Percentiles rank a stretch among this genome's conserved stretches.
Conservation (phyloP, 1,139 yeast genomes). For the Scheffersomyces cryptocercus region DNA sequence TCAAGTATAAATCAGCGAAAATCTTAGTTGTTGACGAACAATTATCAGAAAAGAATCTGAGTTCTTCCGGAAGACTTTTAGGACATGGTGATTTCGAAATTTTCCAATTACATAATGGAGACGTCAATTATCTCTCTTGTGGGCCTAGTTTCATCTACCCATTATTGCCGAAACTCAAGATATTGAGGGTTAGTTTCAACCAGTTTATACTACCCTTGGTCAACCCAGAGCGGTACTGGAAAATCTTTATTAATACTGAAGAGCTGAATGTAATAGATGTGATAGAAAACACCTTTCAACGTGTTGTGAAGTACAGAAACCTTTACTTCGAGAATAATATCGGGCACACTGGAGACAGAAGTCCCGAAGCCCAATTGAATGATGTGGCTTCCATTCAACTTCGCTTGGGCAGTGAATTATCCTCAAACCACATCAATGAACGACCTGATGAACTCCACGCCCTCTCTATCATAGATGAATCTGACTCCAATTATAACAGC, state of each 20-base stretch:
- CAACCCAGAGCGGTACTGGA: slow-evolving; percentile 76
- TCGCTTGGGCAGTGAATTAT: background rate
- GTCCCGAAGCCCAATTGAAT: background rate
- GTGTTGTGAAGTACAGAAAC: slow-evolving; percentile 49
- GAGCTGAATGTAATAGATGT: slow-evolving; percentile 30
- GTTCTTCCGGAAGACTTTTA: slow-evolving; percentile 45
- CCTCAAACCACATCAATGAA: slow-evolving; percentile 8
- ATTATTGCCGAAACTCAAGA: slow-evolving; percentile 58
- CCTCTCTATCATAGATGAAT: slow-evolving; percentile 14
- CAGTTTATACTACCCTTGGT: slow-evolving; percentile 66
- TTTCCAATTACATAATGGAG: slow-evolving; percentile 63
- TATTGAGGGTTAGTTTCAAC: slow-evolving; percentile 51
- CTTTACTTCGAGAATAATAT: slow-evolving; percentile 21
- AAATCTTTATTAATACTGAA: slow-evolving; percentile 48
- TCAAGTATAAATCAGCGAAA: slow-evolving; percentile 37
- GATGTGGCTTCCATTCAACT: slow-evolving; percentile 2
- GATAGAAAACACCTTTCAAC: slow-evolving; percentile 40
- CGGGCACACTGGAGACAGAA: background rate
- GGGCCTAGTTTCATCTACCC: slow-evolving; percentile 63
- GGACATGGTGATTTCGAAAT: slow-evolving; percentile 67
- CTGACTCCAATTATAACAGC: slow-evolving; percentile 7
- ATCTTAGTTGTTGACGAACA: slow-evolving; percentile 48
- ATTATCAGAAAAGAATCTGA: slow-evolving; percentile 16
- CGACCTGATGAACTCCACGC: slow-evolving; percentile 17
- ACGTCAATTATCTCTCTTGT: slow-evolving; percentile 61